A percentile compares a stretch with the other conserved stretches of the same genome.
Conservation (phyloP, 2,329 filamentous ascomycete species). For the Dendrostoma leiphaemia region DNA sequence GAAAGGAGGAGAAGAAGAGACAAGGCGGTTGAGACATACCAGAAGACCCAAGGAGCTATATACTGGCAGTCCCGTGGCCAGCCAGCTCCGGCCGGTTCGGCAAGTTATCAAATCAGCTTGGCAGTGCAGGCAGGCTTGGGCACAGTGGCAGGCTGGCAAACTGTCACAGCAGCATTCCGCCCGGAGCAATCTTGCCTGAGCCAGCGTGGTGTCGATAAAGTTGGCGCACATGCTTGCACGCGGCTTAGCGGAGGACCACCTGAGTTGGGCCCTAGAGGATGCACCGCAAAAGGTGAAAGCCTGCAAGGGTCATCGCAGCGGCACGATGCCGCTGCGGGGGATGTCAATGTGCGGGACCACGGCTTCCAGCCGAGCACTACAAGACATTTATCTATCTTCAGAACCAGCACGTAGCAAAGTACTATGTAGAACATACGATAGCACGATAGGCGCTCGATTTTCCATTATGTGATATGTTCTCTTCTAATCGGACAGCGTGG, state of each 20-base stretch:
- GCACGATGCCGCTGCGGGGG: slow-evolving; percentile 16
- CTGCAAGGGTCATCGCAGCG: no score
- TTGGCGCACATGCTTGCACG: background rate
- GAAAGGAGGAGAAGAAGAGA: background rate
- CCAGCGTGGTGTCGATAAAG: background rate
- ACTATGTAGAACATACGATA: background rate
- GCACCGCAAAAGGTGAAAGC: no score
- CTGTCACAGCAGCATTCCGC: no score
- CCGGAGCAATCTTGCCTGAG: no score
- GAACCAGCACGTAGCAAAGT: no score
- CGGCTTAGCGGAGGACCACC: slow-evolving; percentile 9
- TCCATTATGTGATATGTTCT: background rate
- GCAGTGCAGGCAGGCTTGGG: background rate
- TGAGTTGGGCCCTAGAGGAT: no score
- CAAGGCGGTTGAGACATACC: background rate
- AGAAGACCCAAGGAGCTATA: no score
- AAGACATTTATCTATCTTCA: no score
- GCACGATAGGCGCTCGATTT: background rate
- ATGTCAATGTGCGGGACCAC: background rate
- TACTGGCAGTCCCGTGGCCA: slow-evolving; percentile 11
- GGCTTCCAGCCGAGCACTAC: background rate
- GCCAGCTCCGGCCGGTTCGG: slow-evolving; percentile 16
- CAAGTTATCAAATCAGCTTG: slow-evolving; percentile 10
- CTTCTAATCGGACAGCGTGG: no score
- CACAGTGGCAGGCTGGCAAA: background rate